Evolutionary conservation across 345 rosid genomes (phyloP), one percentile per base, ranked within the genome.

Genomic region (Anacardium occidentale): DNA sequence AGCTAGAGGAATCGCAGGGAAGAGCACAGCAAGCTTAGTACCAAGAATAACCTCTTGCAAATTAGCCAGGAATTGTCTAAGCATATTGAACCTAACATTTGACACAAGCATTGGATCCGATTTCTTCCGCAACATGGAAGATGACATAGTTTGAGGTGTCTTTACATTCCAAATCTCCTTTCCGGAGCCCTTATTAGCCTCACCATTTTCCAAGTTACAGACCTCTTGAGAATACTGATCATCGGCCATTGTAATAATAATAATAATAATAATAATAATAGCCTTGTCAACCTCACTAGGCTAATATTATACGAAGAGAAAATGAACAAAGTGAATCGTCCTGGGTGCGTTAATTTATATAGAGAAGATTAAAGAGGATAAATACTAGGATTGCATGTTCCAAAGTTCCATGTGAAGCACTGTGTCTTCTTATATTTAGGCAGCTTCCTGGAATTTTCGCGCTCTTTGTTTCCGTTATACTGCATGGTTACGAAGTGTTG

Each of bases 391-490:
- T 57, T 65, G 24, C 12, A 7, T 45, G 54, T 5, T 3, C 20
- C 47, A 25, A 47, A 47, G 15, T 47, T 22, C 20, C 26, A 21
- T 29, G 14, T 26, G 3, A 0, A 25, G 29, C 14, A 21, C 1
- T 5, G 25, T 62, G 40, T 65, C 37, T 54, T 7, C 4, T 15
- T 25, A 66, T 29, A 1, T 0, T 12, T 17, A 20, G 12, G 87
- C 74, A 85, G 76, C 76, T 87, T 87, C 91, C 73, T 5, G 76
- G 89, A 87, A 87, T 82, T 79, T 87, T 84, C 91, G 15, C 56
- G 3, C 13, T 9, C 7, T 47, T 79, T 81, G 82, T 78, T 76
- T 60, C 40, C 73, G 61, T 77, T 60, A n/a, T n/a, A 74, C 66
- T 83, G 82, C 79, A 66, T 74, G 89, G 42, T 37, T 37, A 37